Base-by-base conservation (phyloP, 2,329 filamentous ascomycete genomes). In the Leptographium lundbergii region DNA sequence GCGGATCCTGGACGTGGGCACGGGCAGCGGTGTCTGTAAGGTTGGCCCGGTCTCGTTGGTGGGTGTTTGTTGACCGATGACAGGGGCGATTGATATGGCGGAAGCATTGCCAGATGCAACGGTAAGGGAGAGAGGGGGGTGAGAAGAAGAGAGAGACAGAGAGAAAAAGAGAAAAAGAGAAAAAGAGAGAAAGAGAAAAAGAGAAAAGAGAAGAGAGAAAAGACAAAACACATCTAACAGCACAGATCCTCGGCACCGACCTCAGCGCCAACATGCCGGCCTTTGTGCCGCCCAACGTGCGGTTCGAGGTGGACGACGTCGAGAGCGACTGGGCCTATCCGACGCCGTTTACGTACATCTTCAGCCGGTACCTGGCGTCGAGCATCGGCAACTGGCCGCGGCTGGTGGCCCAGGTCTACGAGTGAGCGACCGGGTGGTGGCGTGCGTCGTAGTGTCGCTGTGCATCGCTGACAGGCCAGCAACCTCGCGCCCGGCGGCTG, bases 401-500 rank as follows among this genome's bases (percentile, higher is more conserved):
- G 58, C 59, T 65, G 29, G 51, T 65, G 17, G 48, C 42, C 27
- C 58, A 58, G 39, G 19, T 59, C 52, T 52, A 59, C 45, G 60
- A 62, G 59, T 61, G 45, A 48, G 56, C n/a, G n/a, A n/a, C n/a
- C n/a, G n/a, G n/a, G n/a, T n/a, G n/a, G n/a, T n/a, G n/a, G n/a
- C n/a, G n/a, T n/a, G n/a, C n/a, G n/a, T n/a, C n/a, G n/a, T n/a
- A n/a, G n/a, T n/a, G n/a, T n/a, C n/a, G n/a, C 1, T n/a, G 22
- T 7, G 3, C n/a, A n/a, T 4, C 2, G 45, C 45, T 48, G 13
- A 48, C 45, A 4, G 36, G 13, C 19, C 45, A 48, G 57, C 13
- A 66, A 68, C 48, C 61, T 65, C 1, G 62, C 62, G 10, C 64
- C 64, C 1, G 64, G 64, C 34, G 64, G 64, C 56, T 65, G 63